phyloP scores from a whole-genome alignment of 441 rosid genomes.

The Pelargonium exstipulatum region DNA sequence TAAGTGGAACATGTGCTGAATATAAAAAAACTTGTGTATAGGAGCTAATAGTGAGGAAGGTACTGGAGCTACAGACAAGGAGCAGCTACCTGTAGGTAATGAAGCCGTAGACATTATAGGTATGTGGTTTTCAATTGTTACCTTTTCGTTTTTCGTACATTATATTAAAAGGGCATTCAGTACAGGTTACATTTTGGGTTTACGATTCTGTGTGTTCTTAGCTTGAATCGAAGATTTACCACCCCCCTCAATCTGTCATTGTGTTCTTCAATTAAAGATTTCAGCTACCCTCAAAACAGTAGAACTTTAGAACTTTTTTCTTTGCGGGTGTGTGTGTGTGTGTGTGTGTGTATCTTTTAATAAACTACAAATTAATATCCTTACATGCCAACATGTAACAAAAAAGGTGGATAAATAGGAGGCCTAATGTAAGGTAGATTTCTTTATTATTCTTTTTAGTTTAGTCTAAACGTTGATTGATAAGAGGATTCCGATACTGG shows the following conservation, averaged over 20 bases:
- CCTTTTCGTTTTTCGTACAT: not conserved
- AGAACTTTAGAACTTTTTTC: not conserved
- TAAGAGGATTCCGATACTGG: not conserved
- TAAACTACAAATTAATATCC: not conserved
- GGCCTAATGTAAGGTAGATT: not conserved
- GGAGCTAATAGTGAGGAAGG: conserved; percentile 20
- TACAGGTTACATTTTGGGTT: not conserved
- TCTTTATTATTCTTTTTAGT: not conserved
- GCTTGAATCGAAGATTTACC: not conserved
- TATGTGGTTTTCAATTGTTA: conserved; percentile 23
- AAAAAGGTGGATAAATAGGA: not conserved
- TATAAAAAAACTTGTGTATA: conserved; percentile 2
- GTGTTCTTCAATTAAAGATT: not conserved
- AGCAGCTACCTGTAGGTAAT: conserved; percentile 22
- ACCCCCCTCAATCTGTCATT: not conserved
- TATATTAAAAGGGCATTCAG: conserved; percentile 15
- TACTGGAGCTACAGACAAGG: conserved; percentile 2
- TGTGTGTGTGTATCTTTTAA: too few relatives aligned
- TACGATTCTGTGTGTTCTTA: not conserved
- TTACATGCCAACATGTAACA: not conserved
- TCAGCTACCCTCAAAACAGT: not conserved
- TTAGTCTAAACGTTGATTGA: not conserved
- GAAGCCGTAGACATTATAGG: conserved; percentile 35
- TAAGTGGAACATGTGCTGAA: conserved; percentile 20
- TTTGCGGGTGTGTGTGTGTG: not conserved